These are phyloP conservation scores for Pseudogymnoascus sp. DNA, from an alignment of 2,329 filamentous ascomycete species.

Conservation along the genomic window DNA sequence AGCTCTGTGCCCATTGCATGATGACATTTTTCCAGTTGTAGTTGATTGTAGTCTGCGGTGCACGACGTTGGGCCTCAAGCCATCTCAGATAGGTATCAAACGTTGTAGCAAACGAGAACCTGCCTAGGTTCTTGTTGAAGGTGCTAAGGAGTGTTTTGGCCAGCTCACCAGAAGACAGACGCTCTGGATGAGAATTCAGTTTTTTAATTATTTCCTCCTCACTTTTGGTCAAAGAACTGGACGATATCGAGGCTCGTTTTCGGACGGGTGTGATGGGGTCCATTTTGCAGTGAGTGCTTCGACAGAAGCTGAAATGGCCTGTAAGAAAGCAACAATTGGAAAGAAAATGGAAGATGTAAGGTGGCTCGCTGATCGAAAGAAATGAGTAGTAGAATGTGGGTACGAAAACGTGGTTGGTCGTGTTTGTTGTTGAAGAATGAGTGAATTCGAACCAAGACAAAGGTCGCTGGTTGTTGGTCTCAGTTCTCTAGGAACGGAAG, in stretches of 20 bases:
- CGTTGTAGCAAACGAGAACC: slow-evolving; percentile 12
- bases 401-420: neutral
- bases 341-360: neutral
- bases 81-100: slow-evolving; percentile 21
- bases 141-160: slow-evolving; percentile 15
- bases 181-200: neutral
- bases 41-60: slow-evolving; percentile 12
- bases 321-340: neutral
- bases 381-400: neutral
- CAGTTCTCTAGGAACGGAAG: neutral
- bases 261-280: neutral
- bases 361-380: neutral
- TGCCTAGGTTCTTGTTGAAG: slow-evolving; percentile 16
- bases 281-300: neutral
- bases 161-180: slow-evolving; percentile 17
- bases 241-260: neutral
- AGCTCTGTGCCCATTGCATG: slow-evolving; percentile 21
- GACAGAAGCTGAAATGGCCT: neutral
- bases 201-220: neutral
- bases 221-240: neutral
- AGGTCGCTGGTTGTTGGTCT: neutral
- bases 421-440: neutral
- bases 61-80: slow-evolving; percentile 21
- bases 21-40: slow-evolving; percentile 20
- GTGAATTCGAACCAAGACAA: neutral